phyloP scores from a whole-genome alignment of 2,329 filamentous ascomycete genomes.

The Neofusicoccum umdonicola region DNA sequence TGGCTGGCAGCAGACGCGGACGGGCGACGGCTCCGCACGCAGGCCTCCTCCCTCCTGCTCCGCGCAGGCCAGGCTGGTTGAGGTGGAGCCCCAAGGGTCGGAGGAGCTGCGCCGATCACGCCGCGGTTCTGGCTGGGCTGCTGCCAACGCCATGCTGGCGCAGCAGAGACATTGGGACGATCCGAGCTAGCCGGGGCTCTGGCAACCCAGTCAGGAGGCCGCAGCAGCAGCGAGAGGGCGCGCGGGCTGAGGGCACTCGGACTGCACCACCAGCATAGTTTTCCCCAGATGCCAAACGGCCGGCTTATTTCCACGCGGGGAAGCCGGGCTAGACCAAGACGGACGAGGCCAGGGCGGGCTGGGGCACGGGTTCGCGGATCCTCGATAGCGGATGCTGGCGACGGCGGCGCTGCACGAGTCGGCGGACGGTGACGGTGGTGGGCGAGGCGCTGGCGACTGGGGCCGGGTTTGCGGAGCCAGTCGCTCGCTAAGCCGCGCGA shows the following conservation, averaged over 20 bases:
- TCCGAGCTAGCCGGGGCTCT: background rate
- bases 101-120: background rate
- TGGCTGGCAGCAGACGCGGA: background rate
- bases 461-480: conserved; percentile 11
- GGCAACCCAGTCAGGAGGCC: background rate
- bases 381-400: background rate
- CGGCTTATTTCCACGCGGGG: conserved; percentile 15
- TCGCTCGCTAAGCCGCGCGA: background rate
- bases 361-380: conserved; percentile 7
- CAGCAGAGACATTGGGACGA: background rate
- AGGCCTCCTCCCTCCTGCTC: background rate
- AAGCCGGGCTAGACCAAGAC: background rate
- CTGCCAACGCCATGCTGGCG: conserved; percentile 1
- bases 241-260: background rate
- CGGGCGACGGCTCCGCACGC: conserved; percentile 15
- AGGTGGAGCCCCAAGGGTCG: background rate
- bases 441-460: background rate
- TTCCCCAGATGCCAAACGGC: conserved; percentile 13
- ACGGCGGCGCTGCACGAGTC: background rate
- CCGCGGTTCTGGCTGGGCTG: background rate
- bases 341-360: background rate
- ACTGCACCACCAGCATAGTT: background rate
- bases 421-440: background rate
- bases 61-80: background rate
- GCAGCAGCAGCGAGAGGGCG: background rate